Conservation (phyloP, 2,329 filamentous ascomycete genomes). For the Hortaea werneckii region DNA sequence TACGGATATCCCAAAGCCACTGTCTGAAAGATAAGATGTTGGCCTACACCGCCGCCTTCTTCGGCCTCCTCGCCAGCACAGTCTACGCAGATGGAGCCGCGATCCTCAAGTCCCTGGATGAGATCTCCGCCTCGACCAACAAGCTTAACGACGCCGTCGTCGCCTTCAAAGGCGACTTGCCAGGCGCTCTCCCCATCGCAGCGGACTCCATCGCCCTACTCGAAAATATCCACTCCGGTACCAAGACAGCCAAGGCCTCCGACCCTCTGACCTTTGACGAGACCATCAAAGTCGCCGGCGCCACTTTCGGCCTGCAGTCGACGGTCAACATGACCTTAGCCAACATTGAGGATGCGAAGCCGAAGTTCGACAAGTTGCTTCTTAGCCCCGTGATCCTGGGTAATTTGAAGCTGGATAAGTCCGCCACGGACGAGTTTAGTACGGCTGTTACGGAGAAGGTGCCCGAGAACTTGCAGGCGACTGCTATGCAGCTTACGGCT, state of each 20-base stretch:
- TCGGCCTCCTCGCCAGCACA: constrained; percentile 3
- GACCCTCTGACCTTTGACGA: neutral
- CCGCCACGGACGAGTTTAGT: constrained; percentile 1
- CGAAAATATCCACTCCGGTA: constrained; percentile 1
- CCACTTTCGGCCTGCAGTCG: neutral
- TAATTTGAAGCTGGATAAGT: neutral
- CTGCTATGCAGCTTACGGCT: neutral
- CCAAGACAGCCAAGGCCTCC: constrained; percentile 3
- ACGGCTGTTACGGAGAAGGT: constrained; percentile 9
- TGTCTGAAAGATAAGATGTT: constrained; percentile 1
- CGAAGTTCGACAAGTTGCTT: constrained; percentile 3
- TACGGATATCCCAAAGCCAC: too few relatives aligned
- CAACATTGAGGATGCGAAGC: constrained; percentile 2
- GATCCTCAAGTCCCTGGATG: constrained; percentile 4
- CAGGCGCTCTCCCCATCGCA: constrained; percentile 1
- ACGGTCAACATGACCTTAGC: constrained; percentile 1
- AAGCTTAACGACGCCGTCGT: constrained; percentile 3
- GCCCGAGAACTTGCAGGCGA: constrained; percentile 2
- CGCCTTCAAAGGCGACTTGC: neutral
- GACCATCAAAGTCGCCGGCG: neutral
- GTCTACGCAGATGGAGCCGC: constrained; percentile 4
- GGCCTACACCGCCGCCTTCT: constrained; percentile 1
- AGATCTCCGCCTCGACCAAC: neutral
- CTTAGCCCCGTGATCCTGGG: neutral
- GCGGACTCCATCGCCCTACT: neutral